phyloP scores from a whole-genome alignment of 805 yeast genomes.

The Candida orba region DNA sequence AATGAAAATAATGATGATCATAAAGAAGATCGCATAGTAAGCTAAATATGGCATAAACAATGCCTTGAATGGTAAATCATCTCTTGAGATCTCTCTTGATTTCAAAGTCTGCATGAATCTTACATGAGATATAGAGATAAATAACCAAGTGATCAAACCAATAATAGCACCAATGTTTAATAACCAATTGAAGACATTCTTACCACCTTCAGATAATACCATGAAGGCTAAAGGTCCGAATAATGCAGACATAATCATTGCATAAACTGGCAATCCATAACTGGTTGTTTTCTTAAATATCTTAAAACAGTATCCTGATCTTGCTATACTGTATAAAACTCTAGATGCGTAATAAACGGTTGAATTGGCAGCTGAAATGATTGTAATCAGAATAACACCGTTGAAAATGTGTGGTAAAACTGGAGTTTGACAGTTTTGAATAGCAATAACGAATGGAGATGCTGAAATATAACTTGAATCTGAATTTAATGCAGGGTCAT shows the following conservation, averaged over 20 bases:
- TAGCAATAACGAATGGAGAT: constrained; percentile 71
- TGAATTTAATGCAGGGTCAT: constrained; percentile 46
- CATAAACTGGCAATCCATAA: constrained; percentile 52
- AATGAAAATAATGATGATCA: constrained; percentile 51
- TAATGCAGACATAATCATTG: constrained; percentile 45
- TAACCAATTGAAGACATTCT: constrained; percentile 62
- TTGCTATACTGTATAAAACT: constrained; percentile 56
- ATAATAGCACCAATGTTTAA: constrained; percentile 69
- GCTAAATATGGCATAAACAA: constrained; percentile 58
- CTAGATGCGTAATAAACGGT: constrained; percentile 69
- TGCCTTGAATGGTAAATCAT: constrained; percentile 70
- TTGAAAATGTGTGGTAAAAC: constrained; percentile 64
- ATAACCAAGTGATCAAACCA: constrained; percentile 68
- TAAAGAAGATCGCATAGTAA: constrained; percentile 50
- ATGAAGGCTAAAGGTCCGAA: constrained; percentile 63
- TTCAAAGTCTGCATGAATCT: constrained; percentile 63
- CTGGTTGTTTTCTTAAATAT: constrained; percentile 41
- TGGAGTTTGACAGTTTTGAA: constrained; percentile 57
- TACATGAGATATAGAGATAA: constrained; percentile 56
- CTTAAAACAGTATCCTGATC: constrained; percentile 49
- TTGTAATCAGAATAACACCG: constrained; percentile 61
- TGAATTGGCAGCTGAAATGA: constrained; percentile 76
- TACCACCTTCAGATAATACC: constrained; percentile 45
- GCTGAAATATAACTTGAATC: constrained; percentile 37
- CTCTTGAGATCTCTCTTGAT: constrained; percentile 57